Evolutionary conservation across 306 rosid species (phyloP), one percentile per base, ranked within the genome.

Genomic region (Cucumis sativus): DNA sequence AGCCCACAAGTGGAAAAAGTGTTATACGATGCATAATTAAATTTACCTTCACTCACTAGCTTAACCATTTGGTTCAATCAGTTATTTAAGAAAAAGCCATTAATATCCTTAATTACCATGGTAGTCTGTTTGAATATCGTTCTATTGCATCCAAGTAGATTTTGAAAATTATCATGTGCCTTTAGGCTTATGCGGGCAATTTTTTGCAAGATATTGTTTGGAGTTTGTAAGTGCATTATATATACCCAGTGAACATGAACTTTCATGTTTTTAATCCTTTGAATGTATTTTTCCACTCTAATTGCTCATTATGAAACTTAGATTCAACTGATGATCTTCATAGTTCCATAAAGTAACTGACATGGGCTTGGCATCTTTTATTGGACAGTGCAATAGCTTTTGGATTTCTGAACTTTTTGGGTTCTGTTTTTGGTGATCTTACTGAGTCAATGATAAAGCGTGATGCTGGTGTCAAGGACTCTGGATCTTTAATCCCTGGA

Each of bases 361-460:
- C 83, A 40, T 63, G 61, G 13, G 78, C 43, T 45, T 83, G 37
- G 23, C 40, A 15, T 64, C 28, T 65, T 63, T 61, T n/a, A 70
- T 59, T 56, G 72, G 86, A 62, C 93, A 92, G 97, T 4, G 88
- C 93, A 21, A 83, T 89, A 71, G 96, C 87, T 80, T 91, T 92
- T 80, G 97, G 97, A 25, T 72, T 89, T 86, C 88, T 92, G 88
- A 95, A 79, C 78, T 95, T 95, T 89, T 75, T 92, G 23, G 99
- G 88, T 39, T 92, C 97, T 74, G 83, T 92, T 58, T 95, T 92
- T 78, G 99, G 99, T 47, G 97, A 95, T 85, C 99, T 95, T 75
- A 95, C 97, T 41, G 97, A 95, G 84, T 95, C 99, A 45, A 95
- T 92, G 99, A 95, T 95, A 85, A 95, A 95, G 82, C 96, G 97